Base-by-base conservation (phyloP, 768 basidiomycete species). In the Calocybe gangraenosa region DNA sequence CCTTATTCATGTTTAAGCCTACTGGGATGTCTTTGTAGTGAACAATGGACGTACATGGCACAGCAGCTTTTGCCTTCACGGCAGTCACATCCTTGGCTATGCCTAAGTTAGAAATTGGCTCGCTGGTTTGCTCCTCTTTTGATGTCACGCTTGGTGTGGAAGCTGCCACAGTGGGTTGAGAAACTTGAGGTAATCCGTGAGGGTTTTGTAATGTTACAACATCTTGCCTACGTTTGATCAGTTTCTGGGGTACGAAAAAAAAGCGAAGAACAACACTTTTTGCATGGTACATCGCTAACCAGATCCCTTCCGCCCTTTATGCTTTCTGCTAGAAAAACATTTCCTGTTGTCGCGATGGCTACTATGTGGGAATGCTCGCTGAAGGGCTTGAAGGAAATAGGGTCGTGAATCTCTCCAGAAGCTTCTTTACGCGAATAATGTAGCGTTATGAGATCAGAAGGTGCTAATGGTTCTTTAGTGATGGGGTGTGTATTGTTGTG, bases 341-440 rank as follows among this genome's bases (percentile, higher is more conserved):
- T 96, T 13, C 92, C 93, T 0, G 92, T 92, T 0, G 82, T 85
- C 5, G 84, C 83, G 53, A 96, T 82, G 33, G 90, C 88, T 30
- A 92, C 89, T 44, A 99, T 89, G 59, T 97, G 89, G 1, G 95
- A 94, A 62, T 98, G 95, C 51, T 95, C 87, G 59, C 78, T 93
- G 75, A 99, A 96, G 2, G 90, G 87, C 63, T 97, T 98, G 79
- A 95, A 99, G 2, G 92, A 92, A 35, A 99, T 92, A 0, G 96
- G 96, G 62, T 99, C 96, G 61, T 96, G 86, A 10, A 90, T 79
- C 63, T 92, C 87, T 31, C 87, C 87, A 19, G 91, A 81, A 2
- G 87, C 70, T 58, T 77, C 76, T 63, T 94, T 94, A 50, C 91
- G 76, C 1, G 84, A 80, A 58, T 92, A 92, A 58, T 88, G 75